A percentile compares a stretch with the other conserved stretches of the same genome.
These are phyloP conservation scores for Bacidia rubella DNA, from an alignment of 495 filamentous ascomycete genomes.

Conservation along the genomic window DNA sequence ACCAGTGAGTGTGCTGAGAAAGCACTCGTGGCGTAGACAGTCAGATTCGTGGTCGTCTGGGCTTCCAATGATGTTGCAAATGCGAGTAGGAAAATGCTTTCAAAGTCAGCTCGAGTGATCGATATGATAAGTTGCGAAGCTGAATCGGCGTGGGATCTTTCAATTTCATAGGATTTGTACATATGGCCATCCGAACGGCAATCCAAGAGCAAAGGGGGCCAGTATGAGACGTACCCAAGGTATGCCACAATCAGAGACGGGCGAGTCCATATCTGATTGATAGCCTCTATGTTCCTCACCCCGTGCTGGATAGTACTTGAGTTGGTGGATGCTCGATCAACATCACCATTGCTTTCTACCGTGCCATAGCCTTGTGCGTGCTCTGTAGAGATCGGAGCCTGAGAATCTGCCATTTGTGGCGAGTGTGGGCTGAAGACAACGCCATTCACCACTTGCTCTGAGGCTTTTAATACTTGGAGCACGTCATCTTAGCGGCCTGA, in stretches of 20 bases:
- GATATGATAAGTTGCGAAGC: too few relatives aligned
- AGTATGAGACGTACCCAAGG: conserved; percentile 30
- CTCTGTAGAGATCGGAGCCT: neutral
- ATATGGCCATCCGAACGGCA: too few relatives aligned
- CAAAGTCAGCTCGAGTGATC: neutral
- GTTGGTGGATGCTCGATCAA: conserved; percentile 9
- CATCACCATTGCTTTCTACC: neutral
- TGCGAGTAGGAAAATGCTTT: conserved; percentile 43
- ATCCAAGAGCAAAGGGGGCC: too few relatives aligned
- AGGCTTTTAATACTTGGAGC: too few relatives aligned
- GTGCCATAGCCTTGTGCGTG: neutral
- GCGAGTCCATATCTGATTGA: conserved; percentile 41
- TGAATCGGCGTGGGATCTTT: too few relatives aligned
- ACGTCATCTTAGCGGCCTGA: neutral
- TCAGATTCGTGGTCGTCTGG: conserved; percentile 41
- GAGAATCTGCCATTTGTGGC: neutral
- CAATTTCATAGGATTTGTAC: too few relatives aligned
- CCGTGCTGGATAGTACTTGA: conserved; percentile 36
- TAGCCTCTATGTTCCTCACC: conserved; percentile 43
- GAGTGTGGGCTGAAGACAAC: too few relatives aligned
- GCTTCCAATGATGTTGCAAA: conserved; percentile 43
- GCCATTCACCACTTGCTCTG: too few relatives aligned
- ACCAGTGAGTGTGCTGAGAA: conserved; percentile 45
- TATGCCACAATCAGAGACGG: conserved; percentile 40
- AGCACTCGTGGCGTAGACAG: conserved; percentile 45